phyloP scores from a whole-genome alignment of 2,329 filamentous ascomycete species.

The Arthroderma sp. region DNA sequence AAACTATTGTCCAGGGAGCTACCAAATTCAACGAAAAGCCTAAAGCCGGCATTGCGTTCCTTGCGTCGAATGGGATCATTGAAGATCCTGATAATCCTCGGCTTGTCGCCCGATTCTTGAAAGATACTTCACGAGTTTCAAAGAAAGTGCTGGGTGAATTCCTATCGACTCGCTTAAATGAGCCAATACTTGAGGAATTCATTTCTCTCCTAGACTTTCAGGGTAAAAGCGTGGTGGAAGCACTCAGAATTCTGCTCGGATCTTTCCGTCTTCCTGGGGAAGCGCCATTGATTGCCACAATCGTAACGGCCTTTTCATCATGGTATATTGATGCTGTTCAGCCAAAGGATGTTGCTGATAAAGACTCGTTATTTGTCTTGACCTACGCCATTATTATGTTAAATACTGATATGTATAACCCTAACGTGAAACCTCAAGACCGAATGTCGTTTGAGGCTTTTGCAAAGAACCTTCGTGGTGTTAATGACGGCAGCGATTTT shows the following conservation, averaged over 20 bases:
- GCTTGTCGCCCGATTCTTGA: slow-evolving; percentile 75
- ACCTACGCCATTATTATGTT: slow-evolving; percentile 96
- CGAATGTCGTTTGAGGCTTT: slow-evolving; percentile 82
- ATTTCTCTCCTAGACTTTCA: slow-evolving; percentile 78
- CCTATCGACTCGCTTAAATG: slow-evolving; percentile 80
- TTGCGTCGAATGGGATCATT: slow-evolving; percentile 78
- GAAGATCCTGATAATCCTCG: slow-evolving; percentile 57
- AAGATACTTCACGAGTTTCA: slow-evolving; percentile 73
- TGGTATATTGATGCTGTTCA: slow-evolving; percentile 62
- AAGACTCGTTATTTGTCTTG: slow-evolving; percentile 78
- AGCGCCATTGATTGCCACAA: slow-evolving; percentile 81
- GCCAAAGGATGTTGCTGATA: slow-evolving; percentile 64
- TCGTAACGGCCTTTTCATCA: slow-evolving; percentile 74
- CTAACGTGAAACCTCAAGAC: slow-evolving; percentile 60
- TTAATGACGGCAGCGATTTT: slow-evolving; percentile 79
- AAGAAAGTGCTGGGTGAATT: slow-evolving; percentile 88
- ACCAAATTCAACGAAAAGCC: slow-evolving; percentile 92
- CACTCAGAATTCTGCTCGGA: slow-evolving; percentile 71
- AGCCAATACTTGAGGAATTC: slow-evolving; percentile 70
- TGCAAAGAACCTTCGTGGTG: slow-evolving; percentile 73
- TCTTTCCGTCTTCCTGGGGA: slow-evolving; percentile 90
- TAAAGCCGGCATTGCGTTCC: slow-evolving; percentile 73
- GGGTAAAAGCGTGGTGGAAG: slow-evolving; percentile 79
- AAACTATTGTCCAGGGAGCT: slow-evolving; percentile 74
- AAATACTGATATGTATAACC: slow-evolving; percentile 94